Conservation (phyloP, 2,329 filamentous ascomycete genomes). For the Trichoderma sp. region DNA sequence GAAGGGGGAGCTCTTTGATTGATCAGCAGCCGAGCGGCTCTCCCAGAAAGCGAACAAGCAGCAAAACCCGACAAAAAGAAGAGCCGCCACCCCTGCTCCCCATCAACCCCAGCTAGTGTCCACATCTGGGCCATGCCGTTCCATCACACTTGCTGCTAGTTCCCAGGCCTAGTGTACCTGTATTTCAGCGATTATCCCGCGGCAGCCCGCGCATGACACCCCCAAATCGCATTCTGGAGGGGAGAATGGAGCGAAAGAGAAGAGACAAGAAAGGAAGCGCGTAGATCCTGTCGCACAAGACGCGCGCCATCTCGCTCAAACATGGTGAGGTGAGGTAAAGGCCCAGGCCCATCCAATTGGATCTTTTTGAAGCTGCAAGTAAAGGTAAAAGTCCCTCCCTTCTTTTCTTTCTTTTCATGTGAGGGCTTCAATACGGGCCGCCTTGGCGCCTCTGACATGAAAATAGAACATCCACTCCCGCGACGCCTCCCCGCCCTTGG, state of each 20-base stretch:
- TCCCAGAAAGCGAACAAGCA: background rate
- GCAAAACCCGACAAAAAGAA: too few relatives aligned
- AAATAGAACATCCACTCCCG: background rate
- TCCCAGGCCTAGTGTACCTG: background rate
- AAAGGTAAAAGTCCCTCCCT: background rate
- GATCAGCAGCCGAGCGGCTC: conserved; percentile 23
- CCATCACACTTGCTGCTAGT: conserved; percentile 7
- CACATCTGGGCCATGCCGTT: conserved; percentile 16
- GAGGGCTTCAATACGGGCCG: conserved; percentile 22
- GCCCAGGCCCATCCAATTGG: conserved; percentile 5
- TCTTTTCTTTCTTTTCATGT: background rate
- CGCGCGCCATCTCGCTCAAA: conserved; percentile 2
- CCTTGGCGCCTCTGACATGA: conserved; percentile 18
- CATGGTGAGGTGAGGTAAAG: background rate
- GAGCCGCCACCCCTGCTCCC: background rate
- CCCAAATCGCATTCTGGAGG: conserved; percentile 7
- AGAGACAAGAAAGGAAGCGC: background rate
- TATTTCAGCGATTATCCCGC: conserved; percentile 15
- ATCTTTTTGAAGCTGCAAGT: background rate
- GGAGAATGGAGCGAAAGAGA: background rate
- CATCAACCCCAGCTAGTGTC: conserved; percentile 14
- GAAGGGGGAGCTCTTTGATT: conserved; percentile 10
- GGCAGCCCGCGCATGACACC: conserved; percentile 26
- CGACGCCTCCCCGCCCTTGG: conserved; percentile 4
- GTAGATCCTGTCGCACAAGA: conserved; percentile 11